Evolutionary conservation across 768 basidiomycete genomes (phyloP).

Genomic region (Epithele typhae): DNA sequence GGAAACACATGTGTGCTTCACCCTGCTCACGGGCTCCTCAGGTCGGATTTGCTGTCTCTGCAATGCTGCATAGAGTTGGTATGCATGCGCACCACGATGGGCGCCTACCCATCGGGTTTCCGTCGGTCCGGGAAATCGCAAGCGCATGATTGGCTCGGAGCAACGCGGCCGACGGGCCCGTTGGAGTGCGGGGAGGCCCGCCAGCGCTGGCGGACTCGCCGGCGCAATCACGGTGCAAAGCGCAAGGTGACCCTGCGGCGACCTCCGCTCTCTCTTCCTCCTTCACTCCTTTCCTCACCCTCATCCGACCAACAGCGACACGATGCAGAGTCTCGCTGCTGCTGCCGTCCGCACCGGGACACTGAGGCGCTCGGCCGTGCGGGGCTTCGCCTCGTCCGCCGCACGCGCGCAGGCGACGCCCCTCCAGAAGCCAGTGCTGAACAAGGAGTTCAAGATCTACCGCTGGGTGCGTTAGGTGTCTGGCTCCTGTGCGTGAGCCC

Average conservation of each 20-base stretch:
- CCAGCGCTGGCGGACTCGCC: slow-evolving; percentile 6
- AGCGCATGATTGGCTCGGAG: slow-evolving; percentile 17
- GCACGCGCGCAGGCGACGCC: slow-evolving; percentile 40
- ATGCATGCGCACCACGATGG: too few species aligned
- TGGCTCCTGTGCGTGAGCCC: too few species aligned
- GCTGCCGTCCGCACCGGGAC: slow-evolving; percentile 19
- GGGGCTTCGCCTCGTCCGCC: slow-evolving; percentile 28
- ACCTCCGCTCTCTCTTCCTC: neutral
- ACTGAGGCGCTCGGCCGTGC: slow-evolving; percentile 12
- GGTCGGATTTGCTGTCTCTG: too few species aligned
- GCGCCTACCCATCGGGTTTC: too few species aligned
- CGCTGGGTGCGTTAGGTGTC: slow-evolving; percentile 70
- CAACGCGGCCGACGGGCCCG: slow-evolving; percentile 16
- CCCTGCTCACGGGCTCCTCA: too few species aligned
- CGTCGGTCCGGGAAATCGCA: slow-evolving; percentile 6
- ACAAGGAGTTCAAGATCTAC: slow-evolving; percentile 98
- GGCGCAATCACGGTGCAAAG: slow-evolving; percentile 14
- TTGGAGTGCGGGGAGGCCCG: too few species aligned
- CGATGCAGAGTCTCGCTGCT: slow-evolving; percentile 50
- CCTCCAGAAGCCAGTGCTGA: slow-evolving; percentile 59
- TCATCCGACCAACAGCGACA: slow-evolving; percentile 12
- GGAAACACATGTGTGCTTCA: too few species aligned
- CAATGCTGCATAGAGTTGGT: too few species aligned
- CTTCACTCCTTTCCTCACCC: neutral
- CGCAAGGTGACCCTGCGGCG: neutral